Base-by-base conservation (phyloP, 176 grass and related monocot species). In the Rhynchospora tenuis region DNA sequence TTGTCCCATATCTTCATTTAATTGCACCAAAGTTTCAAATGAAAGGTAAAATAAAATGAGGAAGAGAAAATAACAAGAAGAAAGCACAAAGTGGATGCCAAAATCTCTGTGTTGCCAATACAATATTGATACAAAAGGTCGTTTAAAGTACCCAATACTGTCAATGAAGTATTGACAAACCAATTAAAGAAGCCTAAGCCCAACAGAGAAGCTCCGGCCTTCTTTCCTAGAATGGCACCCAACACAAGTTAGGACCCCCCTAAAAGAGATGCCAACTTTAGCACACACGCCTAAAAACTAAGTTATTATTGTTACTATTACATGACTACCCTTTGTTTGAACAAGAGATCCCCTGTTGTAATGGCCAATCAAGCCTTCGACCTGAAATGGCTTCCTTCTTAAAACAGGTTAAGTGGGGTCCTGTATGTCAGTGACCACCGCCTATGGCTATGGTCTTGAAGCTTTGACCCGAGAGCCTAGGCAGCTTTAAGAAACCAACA, bases 401-500 rank as follows among this genome's bases (percentile, higher is more conserved):
- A 15, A 46, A 22, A 17, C 52, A 48, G 58, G 45, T 5, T 5
- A 54, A 26, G 12, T 45, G 0, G 17, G 27, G 58, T 28, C 64
- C 59, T 6, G 6, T 13, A 47, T 46, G 48, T 92, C 86, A 98
- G 80, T 98, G 95, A 15, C 89, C 88, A 16, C 91, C 90, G 55
- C 48, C 73, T 47, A 96, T 88, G 76, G 90, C 84, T 67, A 86
- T 81, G 58, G 88, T 75, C 69, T 83, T 81, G 85, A 97, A 98
- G 68, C 83, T 84, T 56, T 50, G 83, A 79, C 79, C 85, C 7
- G 95, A 94, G 66, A 90, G 65, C 85, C 75, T 97, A 29, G 95
- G 95, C 42, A 97, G 92, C 56, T 92, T 61, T 87, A 97, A 94
- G 7, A 88, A 4, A 45, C 90, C 95, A 5, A 65, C 89, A 46